These are phyloP conservation scores for Entonaema liquescens DNA, from an alignment of 495 filamentous ascomycete species.

Conservation along the genomic window DNA sequence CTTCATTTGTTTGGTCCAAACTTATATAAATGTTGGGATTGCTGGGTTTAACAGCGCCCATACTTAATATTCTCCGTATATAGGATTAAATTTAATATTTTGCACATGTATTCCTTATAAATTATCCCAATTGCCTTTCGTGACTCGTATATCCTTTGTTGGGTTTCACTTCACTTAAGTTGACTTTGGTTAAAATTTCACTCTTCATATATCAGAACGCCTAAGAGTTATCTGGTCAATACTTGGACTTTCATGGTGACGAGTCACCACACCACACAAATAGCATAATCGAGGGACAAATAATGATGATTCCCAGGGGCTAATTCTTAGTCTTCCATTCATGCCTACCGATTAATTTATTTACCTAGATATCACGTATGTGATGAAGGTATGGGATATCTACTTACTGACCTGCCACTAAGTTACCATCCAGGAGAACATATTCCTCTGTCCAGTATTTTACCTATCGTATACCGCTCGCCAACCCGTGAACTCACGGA, in stretches of 20 bases:
- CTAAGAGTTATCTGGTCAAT: too few species aligned
- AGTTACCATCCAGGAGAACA: background rate
- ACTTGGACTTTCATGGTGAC: too few species aligned
- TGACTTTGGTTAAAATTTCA: too few species aligned
- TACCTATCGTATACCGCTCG: background rate
- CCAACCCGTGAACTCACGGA: background rate
- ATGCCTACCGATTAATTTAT: background rate
- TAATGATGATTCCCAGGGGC: too few species aligned
- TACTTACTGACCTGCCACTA: background rate
- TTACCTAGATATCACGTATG: background rate
- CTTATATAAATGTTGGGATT: background rate
- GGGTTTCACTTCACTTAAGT: too few species aligned
- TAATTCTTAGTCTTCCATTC: background rate
- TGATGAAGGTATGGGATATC: background rate
- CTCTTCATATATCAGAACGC: too few species aligned
- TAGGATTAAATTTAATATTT: conserved; percentile 10
- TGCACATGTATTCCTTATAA: background rate
- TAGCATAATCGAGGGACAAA: too few species aligned
- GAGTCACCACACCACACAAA: too few species aligned
- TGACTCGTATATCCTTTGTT: too few species aligned
- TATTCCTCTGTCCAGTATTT: background rate
- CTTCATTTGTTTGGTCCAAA: background rate
- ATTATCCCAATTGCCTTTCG: too few species aligned
- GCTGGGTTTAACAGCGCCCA: background rate
- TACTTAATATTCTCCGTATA: conserved; percentile 19